phyloP scores from a whole-genome alignment of 495 filamentous ascomycete species.

The Penicillium herquei region DNA sequence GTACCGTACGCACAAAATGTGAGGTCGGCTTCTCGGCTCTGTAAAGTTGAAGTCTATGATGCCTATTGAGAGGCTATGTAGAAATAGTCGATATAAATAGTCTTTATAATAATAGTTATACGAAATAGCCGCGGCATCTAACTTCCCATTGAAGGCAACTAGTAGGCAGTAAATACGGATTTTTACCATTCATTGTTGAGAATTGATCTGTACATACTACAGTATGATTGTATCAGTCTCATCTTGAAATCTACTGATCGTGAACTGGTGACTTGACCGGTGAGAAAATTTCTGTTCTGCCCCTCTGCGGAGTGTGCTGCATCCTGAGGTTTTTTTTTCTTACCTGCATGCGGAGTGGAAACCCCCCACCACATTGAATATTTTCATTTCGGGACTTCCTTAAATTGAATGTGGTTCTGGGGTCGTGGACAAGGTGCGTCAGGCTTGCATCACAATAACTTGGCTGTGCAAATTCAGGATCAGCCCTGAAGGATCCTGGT shows the following conservation, averaged over 20 bases:
- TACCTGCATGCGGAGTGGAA: constrained; percentile 15
- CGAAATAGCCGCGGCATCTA: neutral
- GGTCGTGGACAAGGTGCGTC: constrained; percentile 28
- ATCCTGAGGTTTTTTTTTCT: constrained; percentile 20
- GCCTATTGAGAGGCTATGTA: neutral
- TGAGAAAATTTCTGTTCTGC: constrained; percentile 25
- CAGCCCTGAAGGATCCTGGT: neutral
- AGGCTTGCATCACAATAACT: constrained; percentile 10
- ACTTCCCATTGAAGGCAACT: neutral
- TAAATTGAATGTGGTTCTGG: constrained; percentile 19
- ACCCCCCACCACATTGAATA: constrained; percentile 23
- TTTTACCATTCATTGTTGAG: neutral
- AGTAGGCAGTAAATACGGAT: too few species aligned
- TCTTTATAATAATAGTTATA: neutral
- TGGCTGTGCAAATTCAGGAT: neutral
- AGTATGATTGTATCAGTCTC: neutral
- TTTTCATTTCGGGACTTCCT: constrained; percentile 19
- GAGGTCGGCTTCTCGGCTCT: constrained; percentile 1
- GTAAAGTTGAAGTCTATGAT: neutral
- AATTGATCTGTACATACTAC: neutral
- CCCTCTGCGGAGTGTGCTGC: constrained; percentile 25
- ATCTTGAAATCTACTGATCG: neutral
- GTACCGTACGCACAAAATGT: constrained; percentile 15
- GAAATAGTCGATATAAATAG: neutral
- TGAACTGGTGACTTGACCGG: constrained; percentile 16